These are phyloP conservation scores for maize (Zea mays) DNA, from an alignment of 176 grass and related monocot genomes.

Conservation along the genomic window Zm-B73-REFERENCE-NAM-5.0 NC_050100.1:173969001-173969500, in stretches of 20 bases:
- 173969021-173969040: not conserved
- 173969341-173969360: not conserved
- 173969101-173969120: not conserved
- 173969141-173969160: not conserved
- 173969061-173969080: no score
- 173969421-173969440: not conserved
- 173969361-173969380: not conserved
- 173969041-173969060: not conserved
- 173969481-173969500: conserved; percentile 3
- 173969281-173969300: not conserved
- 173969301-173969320: conserved; percentile 35
- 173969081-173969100: not conserved
- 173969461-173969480: not conserved
- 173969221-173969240: not conserved
- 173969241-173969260: not conserved
- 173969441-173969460: conserved; percentile 5
- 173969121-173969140: conserved; percentile 1
- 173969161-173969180: not conserved
- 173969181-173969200: not conserved
- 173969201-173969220: conserved; percentile 14
- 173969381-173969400: not conserved
- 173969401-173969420: not conserved
- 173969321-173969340: not conserved
- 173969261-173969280: not conserved
- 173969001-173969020: conserved; percentile 31